These are phyloP conservation scores for Cucurbita pepo DNA, from an alignment of 306 rosid species.

Conservation along the genomic window DNA sequence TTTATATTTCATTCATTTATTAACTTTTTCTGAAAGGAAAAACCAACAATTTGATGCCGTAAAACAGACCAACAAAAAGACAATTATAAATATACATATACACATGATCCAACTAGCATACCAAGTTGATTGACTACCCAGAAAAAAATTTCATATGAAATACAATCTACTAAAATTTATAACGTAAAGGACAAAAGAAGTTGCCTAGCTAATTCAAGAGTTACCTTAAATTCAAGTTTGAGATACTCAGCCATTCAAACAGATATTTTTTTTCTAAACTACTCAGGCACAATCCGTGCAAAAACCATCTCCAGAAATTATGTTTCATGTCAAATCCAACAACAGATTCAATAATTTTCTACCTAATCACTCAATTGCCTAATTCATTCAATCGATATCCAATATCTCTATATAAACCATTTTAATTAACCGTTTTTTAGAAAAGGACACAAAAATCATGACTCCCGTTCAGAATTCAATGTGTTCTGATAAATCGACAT, in stretches of 20 bases:
- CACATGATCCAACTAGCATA: neutral
- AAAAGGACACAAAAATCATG: neutral
- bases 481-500: neutral
- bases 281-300: neutral
- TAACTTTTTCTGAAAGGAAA: neutral
- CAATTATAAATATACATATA: neutral
- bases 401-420: neutral
- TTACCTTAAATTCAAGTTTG: too few species aligned
- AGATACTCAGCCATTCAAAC: too few species aligned
- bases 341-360: neutral
- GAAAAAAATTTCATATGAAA: neutral
- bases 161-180: neutral
- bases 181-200: neutral
- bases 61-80: neutral
- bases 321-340: neutral
- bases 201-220: neutral
- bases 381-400: neutral
- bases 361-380: neutral
- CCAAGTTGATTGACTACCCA: neutral
- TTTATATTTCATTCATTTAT: neutral
- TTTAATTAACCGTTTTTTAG: neutral
- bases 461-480: neutral
- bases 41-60: neutral
- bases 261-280: neutral
- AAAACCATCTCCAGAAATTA: neutral